Conservation (phyloP, 2,329 filamentous ascomycete species). For the Ophiostoma sp. region DNA sequence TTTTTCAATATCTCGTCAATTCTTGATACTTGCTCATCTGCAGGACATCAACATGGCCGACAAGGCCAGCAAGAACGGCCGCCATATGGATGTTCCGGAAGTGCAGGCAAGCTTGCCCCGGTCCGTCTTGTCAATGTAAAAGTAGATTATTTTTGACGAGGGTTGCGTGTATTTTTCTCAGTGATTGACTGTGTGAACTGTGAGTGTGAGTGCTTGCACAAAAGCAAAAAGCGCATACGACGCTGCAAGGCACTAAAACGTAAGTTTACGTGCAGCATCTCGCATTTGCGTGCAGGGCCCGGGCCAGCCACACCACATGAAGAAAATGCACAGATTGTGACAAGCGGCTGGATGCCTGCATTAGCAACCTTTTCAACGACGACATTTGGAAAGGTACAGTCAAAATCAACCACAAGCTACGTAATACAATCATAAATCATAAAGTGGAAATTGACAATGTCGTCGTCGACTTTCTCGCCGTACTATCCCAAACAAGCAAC, state of each 20-base stretch:
- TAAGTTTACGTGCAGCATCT: constrained; percentile 19
- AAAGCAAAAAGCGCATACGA: constrained; percentile 9
- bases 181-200: background rate
- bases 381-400: background rate
- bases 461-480: background rate
- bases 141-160: background rate
- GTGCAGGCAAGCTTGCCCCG: background rate
- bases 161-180: background rate
- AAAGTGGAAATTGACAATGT: background rate
- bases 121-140: background rate
- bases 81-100: background rate
- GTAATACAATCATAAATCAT: background rate
- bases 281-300: constrained; percentile 5
- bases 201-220: background rate
- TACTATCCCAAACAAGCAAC: background rate
- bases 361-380: background rate
- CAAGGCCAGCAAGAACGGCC: background rate
- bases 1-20: background rate
- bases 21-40: background rate
- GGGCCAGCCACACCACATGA: background rate
- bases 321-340: background rate
- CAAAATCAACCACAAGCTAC: background rate
- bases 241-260: constrained; percentile 7
- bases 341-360: background rate
- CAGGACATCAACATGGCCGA: background rate